Conservation (phyloP, 1,139 yeast species). For the Suhomyces yuchorum region DNA sequence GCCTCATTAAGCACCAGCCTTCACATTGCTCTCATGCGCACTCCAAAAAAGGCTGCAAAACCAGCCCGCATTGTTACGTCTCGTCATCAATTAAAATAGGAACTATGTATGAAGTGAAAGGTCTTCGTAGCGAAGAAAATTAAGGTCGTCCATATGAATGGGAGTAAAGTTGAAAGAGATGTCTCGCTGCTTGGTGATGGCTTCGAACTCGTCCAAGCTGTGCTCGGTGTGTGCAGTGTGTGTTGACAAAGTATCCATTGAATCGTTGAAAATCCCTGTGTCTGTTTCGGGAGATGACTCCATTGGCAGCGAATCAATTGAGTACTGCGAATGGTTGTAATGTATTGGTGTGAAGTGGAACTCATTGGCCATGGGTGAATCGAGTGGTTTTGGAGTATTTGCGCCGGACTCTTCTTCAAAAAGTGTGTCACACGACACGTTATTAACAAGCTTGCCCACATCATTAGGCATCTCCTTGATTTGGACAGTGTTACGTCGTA, state of each 20-base stretch:
- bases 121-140: slow-evolving; percentile 5
- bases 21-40: too few relatives aligned
- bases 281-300: slow-evolving; percentile 19
- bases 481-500: slow-evolving; percentile 13
- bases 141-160: slow-evolving; percentile 5
- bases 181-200: slow-evolving; percentile 2
- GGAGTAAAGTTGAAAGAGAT: slow-evolving; percentile 8
- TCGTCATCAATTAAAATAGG: slow-evolving; percentile 2
- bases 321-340: slow-evolving; percentile 17
- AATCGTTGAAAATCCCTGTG: slow-evolving; percentile 21
- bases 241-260: slow-evolving; percentile 27
- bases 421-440: slow-evolving; percentile 11
- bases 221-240: slow-evolving; percentile 12
- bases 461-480: slow-evolving; percentile 12
- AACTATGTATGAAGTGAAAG: neutral
- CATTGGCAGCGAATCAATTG: slow-evolving; percentile 18
- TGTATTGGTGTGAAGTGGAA: slow-evolving; percentile 13
- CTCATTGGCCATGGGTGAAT: slow-evolving; percentile 10
- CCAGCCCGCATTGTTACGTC: neutral
- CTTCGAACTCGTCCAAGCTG: slow-evolving; percentile 3
- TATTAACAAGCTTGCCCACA: slow-evolving; percentile 11
- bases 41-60: slow-evolving; percentile 3
- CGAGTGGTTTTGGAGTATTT: slow-evolving; percentile 2
- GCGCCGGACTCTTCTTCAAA: slow-evolving; percentile 3
- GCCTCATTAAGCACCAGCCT: too few relatives aligned